A percentile compares a stretch with the other conserved stretches of the same genome.
Evolutionary conservation across 306 rosid species (phyloP).

Genomic region (Ceratonia siliqua): DNA sequence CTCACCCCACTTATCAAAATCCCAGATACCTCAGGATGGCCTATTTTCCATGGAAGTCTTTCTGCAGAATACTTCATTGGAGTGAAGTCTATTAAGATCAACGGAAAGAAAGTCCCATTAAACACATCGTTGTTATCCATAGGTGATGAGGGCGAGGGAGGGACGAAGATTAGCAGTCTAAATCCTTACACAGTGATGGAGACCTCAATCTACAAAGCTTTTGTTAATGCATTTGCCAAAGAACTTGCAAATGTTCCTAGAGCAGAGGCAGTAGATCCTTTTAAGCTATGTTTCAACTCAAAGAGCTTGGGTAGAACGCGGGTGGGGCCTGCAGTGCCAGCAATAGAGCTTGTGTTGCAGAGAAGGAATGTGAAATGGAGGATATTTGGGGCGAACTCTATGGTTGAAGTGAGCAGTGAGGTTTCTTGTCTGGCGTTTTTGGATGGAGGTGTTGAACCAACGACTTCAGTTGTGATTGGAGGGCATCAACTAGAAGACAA

Average conservation of each 20-base stretch:
- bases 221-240: slow-evolving; percentile 30
- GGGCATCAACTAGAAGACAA: slow-evolving; percentile 45
- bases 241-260: background rate
- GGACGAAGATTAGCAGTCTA: slow-evolving; percentile 52
- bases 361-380: slow-evolving; percentile 38
- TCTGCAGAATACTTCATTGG: slow-evolving; percentile 50
- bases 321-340: slow-evolving; percentile 35
- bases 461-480: slow-evolving; percentile 45
- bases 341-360: slow-evolving; percentile 49
- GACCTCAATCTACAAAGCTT: slow-evolving; percentile 38
- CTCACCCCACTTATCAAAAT: slow-evolving; percentile 45
- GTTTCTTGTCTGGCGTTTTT: slow-evolving; percentile 46
- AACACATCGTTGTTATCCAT: slow-evolving; percentile 37
- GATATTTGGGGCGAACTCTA: slow-evolving; percentile 42
- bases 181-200: slow-evolving; percentile 47
- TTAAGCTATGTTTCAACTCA: slow-evolving; percentile 35
- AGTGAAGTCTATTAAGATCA: slow-evolving; percentile 38
- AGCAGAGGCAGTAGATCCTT: slow-evolving; percentile 43
- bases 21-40: slow-evolving; percentile 37
- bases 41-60: slow-evolving; percentile 5
- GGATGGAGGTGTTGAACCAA: slow-evolving; percentile 35
- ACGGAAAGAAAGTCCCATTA: slow-evolving; percentile 11
- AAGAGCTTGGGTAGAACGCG: background rate
- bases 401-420: slow-evolving; percentile 40
- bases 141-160: slow-evolving; percentile 43